Base-by-base conservation (phyloP, 1,139 yeast genomes). In the Zhuliangozyma parablackwelliae region DNA sequence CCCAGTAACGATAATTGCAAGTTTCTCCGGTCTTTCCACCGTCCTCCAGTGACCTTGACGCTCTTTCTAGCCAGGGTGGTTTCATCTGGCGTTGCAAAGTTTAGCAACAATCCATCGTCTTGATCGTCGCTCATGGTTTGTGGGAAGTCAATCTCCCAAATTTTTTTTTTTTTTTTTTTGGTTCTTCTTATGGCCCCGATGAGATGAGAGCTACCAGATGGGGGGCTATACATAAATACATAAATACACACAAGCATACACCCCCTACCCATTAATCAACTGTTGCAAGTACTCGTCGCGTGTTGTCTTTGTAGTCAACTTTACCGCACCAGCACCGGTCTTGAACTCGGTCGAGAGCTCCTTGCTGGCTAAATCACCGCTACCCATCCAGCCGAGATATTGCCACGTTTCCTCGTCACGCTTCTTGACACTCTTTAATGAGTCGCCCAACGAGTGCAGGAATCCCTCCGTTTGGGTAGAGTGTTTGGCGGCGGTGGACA, bases 21-120 rank as follows among this genome's bases (percentile, higher is more conserved):
- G 51, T 74, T 75, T 48, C 94, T 69, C 44, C 95, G 72, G 42
- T 86, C 95, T 49, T 77, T 82, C 95, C 95, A 85, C 50, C 73
- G 72, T 7, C 94, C 94, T 25, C 94, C 92, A 7, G 73, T 66
- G 5, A 76, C 68, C 47, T 78, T 80, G 6, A 41, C 42, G 30
- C 44, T 41, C 31, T 33, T 12, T 26, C 36, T 32, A 10, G 16
- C 26, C 13, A 32, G 32, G n/a, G 32, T 9, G n/a, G 48, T 40
- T 6, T 57, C 51, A 9, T 59, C 55, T 10, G 65, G 65, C 6
- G 66, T 57, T 31, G 80, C 72, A 53, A 85, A 80, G 56, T 85
- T 85, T 50, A 85, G 59, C 49, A 84, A 56, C 53, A 83, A 54
- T 9, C 84, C 92, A 56, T 79, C 85, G 57, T 82, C 90, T 21